Percentiles rank a stretch among this genome's conserved stretches.
phyloP scores from a whole-genome alignment of 192 early-diverging fungal genomes.

The Umbelopsis sp. region DNA sequence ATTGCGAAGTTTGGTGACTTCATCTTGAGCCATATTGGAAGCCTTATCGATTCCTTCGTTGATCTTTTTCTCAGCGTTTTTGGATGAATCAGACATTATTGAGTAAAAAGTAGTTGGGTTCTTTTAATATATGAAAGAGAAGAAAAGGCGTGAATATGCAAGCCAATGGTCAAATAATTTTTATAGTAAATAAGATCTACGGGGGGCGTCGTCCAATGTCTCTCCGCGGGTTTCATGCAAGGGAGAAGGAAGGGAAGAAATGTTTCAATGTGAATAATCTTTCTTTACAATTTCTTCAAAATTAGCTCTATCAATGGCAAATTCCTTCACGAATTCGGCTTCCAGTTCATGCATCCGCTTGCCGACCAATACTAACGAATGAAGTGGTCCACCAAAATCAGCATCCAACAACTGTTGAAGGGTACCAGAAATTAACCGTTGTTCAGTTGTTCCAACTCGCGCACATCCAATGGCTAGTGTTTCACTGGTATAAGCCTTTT shows the following conservation, averaged over 20 bases:
- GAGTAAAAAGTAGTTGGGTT: not conserved
- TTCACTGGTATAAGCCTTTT: conserved; percentile 74
- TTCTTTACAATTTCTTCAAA: conserved; percentile 70
- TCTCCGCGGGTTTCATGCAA: conserved; percentile 9
- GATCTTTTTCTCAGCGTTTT: conserved; percentile 16
- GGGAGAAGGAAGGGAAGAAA: conserved; percentile 8
- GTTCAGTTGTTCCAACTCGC: conserved; percentile 82
- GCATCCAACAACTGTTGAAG: conserved; percentile 77
- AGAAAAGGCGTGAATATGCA: conserved; percentile 12
- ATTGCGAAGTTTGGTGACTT: conserved; percentile 16
- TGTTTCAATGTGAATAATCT: conserved; percentile 55
- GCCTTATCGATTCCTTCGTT: conserved; percentile 22
- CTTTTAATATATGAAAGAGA: conserved; percentile 8
- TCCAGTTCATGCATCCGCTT: conserved; percentile 91
- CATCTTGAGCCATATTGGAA: conserved; percentile 11
- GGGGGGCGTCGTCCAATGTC: not conserved
- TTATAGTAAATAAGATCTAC: not conserved
- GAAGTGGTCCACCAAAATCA: conserved; percentile 94
- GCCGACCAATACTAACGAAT: conserved; percentile 92
- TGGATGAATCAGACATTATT: not conserved
- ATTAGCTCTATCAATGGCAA: conserved; percentile 67
- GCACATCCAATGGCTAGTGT: conserved; percentile 92
- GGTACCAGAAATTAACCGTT: conserved; percentile 86
- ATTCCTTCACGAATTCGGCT: conserved; percentile 80
- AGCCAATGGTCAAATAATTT: not conserved